These are phyloP conservation scores for Lipomyces chichibuensis DNA, from an alignment of 805 yeast species.

Conservation along the genomic window DNA sequence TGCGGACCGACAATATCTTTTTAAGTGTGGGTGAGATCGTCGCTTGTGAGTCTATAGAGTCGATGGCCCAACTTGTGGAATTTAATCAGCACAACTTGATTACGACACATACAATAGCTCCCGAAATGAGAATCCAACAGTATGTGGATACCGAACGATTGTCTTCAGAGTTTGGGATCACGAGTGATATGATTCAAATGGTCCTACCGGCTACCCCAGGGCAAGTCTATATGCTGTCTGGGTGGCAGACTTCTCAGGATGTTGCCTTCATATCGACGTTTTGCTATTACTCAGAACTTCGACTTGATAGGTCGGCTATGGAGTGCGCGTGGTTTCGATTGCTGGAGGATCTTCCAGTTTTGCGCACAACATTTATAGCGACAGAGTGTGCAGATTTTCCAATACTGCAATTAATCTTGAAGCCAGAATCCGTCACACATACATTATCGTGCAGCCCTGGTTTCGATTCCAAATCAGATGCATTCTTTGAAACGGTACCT, in stretches of 20 bases:
- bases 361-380: slow-evolving; percentile 34
- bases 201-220: slow-evolving; percentile 35
- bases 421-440: background rate
- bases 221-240: slow-evolving; percentile 36
- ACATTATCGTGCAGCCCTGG: background rate
- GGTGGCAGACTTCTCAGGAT: slow-evolving; percentile 30
- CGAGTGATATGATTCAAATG: background rate
- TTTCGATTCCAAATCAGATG: background rate
- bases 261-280: slow-evolving; percentile 28
- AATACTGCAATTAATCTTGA: slow-evolving; percentile 29
- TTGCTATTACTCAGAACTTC: slow-evolving; percentile 1
- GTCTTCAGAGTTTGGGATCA: background rate
- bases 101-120: background rate
- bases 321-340: slow-evolving; percentile 29
- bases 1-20: slow-evolving; percentile 19
- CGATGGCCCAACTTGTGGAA: slow-evolving; percentile 12
- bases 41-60: slow-evolving; percentile 15
- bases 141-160: background rate
- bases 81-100: background rate
- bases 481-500: slow-evolving; percentile 11
- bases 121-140: background rate
- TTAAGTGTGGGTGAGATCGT: slow-evolving; percentile 33
- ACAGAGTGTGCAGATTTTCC: slow-evolving; percentile 20
- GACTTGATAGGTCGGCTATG: slow-evolving; percentile 16
- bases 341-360: slow-evolving; percentile 15